Percentiles rank a stretch among this genome's conserved stretches.
phyloP scores from a whole-genome alignment of 1,284 basidiomycete genomes.

The Phylloboletellus chloephorus region DNA sequence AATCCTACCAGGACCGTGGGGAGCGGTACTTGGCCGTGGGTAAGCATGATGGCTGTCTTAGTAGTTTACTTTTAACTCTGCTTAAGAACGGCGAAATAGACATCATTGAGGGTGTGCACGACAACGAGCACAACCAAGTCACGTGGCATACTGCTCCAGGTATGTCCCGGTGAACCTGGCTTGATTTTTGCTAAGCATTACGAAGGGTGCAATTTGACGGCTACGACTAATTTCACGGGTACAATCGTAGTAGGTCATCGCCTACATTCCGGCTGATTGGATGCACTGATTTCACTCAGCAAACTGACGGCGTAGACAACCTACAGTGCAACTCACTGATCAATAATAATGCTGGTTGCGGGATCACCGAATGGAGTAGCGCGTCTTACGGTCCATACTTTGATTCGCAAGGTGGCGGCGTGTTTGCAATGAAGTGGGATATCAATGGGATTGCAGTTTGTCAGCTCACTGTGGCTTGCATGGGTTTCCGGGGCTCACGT shows the following conservation, averaged over 20 bases:
- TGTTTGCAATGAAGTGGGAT: slow-evolving; percentile 62
- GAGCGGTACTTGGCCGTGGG: slow-evolving; percentile 44
- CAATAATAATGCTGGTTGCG: slow-evolving; percentile 50
- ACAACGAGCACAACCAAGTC: slow-evolving; percentile 57
- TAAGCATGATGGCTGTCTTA: slow-evolving; percentile 21
- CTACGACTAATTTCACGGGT: slow-evolving; percentile 44
- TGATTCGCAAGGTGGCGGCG: slow-evolving; percentile 54
- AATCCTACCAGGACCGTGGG: slow-evolving; percentile 31
- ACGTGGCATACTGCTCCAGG: slow-evolving; percentile 53
- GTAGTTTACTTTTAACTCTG: slow-evolving; percentile 8
- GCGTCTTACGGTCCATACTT: slow-evolving; percentile 56
- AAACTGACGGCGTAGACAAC: slow-evolving; percentile 34
- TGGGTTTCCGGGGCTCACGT: slow-evolving; percentile 9
- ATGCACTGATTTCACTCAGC: slow-evolving; percentile 23
- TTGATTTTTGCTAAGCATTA: slow-evolving; percentile 8
- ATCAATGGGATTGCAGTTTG: slow-evolving; percentile 51
- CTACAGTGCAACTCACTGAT: slow-evolving; percentile 41
- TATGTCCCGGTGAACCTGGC: slow-evolving; percentile 22
- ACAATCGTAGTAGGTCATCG: slow-evolving; percentile 38
- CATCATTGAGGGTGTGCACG: slow-evolving; percentile 61
- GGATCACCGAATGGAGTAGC: slow-evolving; percentile 51
- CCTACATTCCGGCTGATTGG: neutral
- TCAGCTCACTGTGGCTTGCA: slow-evolving; percentile 29
- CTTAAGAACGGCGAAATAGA: slow-evolving; percentile 58
- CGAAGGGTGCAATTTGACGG: slow-evolving; percentile 46